A percentile compares a stretch with the other conserved stretches of the same genome.
Conservation (phyloP, 805 yeast species). For the Kregervanrija pseudodelftensis region DNA sequence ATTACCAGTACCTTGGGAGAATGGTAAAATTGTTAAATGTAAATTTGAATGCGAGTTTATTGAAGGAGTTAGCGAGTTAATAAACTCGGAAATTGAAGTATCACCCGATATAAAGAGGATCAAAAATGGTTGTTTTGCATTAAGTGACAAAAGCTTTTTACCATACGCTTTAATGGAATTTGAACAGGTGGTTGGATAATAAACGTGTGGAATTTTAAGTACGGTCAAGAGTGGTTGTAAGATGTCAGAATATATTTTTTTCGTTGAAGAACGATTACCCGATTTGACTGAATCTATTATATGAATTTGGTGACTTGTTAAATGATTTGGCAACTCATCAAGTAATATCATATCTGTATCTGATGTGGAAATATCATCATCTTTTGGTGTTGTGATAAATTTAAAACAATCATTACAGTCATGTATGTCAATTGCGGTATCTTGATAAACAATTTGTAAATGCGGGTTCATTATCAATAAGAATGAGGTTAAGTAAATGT, state of each 20-base stretch:
- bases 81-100: constrained; percentile 71
- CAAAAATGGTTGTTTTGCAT: constrained; percentile 26
- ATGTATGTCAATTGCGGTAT: too few relatives aligned
- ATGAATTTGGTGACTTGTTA: constrained; percentile 1
- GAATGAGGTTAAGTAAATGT: too few relatives aligned
- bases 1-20: constrained; percentile 87
- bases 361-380: too few relatives aligned
- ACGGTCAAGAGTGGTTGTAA: constrained; percentile 40
- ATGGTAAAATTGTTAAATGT: constrained; percentile 23
- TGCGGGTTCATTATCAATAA: too few relatives aligned
- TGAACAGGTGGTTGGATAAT: constrained; percentile 29
- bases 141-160: constrained; percentile 11
- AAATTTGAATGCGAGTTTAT: neutral
- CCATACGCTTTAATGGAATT: constrained; percentile 33
- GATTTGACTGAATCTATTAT: constrained; percentile 46
- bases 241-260: constrained; percentile 30
- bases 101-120: constrained; percentile 76
- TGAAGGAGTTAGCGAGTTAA: constrained; percentile 35
- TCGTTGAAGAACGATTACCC: constrained; percentile 25
- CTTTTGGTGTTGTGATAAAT: too few relatives aligned
- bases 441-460: too few relatives aligned
- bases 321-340: constrained; percentile 3
- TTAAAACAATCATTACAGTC: too few relatives aligned
- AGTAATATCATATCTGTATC: neutral
- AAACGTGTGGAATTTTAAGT: constrained; percentile 25